A percentile compares a stretch with the other conserved stretches of the same genome.
Evolutionary conservation across 345 rosid genomes (phyloP).

Genomic region (Mercurialis annua): DNA sequence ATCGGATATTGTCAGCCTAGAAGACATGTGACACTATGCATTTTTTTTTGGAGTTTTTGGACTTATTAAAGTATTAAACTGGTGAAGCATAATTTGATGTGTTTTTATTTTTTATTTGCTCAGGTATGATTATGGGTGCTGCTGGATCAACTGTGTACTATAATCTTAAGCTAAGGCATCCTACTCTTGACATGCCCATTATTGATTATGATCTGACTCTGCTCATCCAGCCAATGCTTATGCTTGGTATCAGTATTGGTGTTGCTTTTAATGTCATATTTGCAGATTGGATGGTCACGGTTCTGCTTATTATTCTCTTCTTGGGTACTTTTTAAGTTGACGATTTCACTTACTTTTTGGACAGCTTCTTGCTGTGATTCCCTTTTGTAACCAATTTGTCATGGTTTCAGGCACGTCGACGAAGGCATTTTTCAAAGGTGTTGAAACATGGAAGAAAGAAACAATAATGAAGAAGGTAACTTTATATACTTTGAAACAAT

Average conservation of each 20-base stretch:
- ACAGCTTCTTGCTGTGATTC: background rate
- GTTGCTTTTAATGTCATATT: constrained; percentile 53
- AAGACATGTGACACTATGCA: background rate
- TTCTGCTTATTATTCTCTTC: constrained; percentile 50
- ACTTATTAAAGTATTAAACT: background rate
- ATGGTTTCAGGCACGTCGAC: constrained; percentile 63
- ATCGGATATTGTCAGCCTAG: background rate
- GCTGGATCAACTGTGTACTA: constrained; percentile 52
- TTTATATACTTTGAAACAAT: constrained; percentile 57
- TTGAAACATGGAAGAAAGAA: constrained; percentile 83
- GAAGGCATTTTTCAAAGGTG: constrained; percentile 79
- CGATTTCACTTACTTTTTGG: background rate
- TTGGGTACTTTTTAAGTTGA: constrained; percentile 32
- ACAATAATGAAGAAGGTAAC: constrained; percentile 57
- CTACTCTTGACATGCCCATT: constrained; percentile 47
- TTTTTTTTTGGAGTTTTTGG: background rate
- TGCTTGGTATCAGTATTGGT: constrained; percentile 57
- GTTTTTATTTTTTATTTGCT: background rate
- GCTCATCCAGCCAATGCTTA: constrained; percentile 57
- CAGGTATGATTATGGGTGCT: constrained; percentile 61
- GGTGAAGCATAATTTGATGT: background rate
- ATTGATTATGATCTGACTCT: constrained; percentile 55
- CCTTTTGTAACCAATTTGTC: background rate
- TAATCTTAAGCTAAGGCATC: constrained; percentile 49
- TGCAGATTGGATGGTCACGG: constrained; percentile 63